Evolutionary conservation across 345 rosid species (phyloP), one percentile per base, ranked within the genome.

Genomic region (Pistacia integerrima): DNA sequence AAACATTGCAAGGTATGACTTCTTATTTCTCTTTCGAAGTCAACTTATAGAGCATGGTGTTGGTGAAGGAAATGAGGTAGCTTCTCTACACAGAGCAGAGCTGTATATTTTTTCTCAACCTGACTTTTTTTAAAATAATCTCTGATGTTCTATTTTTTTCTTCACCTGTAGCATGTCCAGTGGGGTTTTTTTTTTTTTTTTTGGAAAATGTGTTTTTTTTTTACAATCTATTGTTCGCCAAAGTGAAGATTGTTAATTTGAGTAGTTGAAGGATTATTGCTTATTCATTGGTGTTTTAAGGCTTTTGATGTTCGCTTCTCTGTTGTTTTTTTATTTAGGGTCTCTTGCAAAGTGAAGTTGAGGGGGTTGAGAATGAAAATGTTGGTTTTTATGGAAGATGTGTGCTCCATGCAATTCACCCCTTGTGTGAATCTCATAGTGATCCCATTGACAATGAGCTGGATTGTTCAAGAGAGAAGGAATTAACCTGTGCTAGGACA

Each of bases 361-460:
- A 87, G 75, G 90, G 87, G 14, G 52, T 57, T 69, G 82, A 80
- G 70, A 75, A 75, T 80, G 90, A 84, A 81, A 84, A 75, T 65
- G 82, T 87, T 20, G 87, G 90, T 60, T 87, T 87, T 75, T 87
- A 84, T 59, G 90, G 85, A 44, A 81, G 90, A 79, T 87, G 90
- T 61, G 22, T 67, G 60, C 65, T 76, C 67, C 90, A 87, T 75
- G 86, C 85, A 13, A 74, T 75, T 25, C 20, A n/a, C 46, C 59
- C 63, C 5, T 48, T 73, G 74, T 67, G 72, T 36, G 84, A 80
- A 60, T 79, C 72, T 48, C 44, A 74, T n/a, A 57, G 61, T 74
- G 74, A 72, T 76, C 61, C 69, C 30, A 46, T 64, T n/a, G 68
- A 74, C 49, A 71, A 64, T 63, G 64, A 81, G 76, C 61, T 64